Evolutionary conservation across 2,329 filamentous ascomycete genomes (phyloP), one percentile per base, ranked within the genome.

Genomic region (Fusarium sublunatum): DNA sequence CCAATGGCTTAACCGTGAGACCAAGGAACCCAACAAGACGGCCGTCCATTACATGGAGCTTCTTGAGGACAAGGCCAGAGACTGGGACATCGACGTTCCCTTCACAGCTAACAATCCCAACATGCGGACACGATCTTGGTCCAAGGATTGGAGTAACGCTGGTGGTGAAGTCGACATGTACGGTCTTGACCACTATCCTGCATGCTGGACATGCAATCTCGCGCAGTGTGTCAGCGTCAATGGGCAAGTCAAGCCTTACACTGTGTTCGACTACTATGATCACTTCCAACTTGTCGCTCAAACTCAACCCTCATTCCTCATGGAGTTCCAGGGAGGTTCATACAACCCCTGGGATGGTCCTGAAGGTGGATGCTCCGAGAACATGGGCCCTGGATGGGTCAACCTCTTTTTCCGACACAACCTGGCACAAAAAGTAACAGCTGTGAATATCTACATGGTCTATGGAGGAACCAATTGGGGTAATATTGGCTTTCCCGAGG

Each of bases 381-480:
- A 38, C 35, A 38, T 38, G 35, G 35, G 35, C 19, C 19, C 19
- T 19, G 19, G 19, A 19, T 19, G 19, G 19, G n/a, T 38, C 7
- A 44, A 44, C 15, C 25, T 44, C 25, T 44, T 44, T 22, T 44
- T 31, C 13, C 12, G 41, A 9, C 25, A 44, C 41, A 44, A 44
- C 26, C 28, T 44, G 7, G 41, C 41, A 9, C 41, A 44, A 22
- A 44, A 44, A 13, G 41, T 44, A 11, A 31, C 26, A 22, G 41
- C 41, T 15, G 41, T 44, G 26, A 44, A 44, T 10, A 31, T 44
- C 19, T 44, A 44, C 41, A 44, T 44, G 41, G 26, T 44, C 41
- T 44, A 31, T 19, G 41, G 41, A 15, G 41, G 41, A n/a, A 44
- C 41, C 5, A 44, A 44, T 13, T 44, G 41, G 41, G 41, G 41